Base-by-base conservation (phyloP, 257 asterid species). In the Rehmannia glutinosa region DNA sequence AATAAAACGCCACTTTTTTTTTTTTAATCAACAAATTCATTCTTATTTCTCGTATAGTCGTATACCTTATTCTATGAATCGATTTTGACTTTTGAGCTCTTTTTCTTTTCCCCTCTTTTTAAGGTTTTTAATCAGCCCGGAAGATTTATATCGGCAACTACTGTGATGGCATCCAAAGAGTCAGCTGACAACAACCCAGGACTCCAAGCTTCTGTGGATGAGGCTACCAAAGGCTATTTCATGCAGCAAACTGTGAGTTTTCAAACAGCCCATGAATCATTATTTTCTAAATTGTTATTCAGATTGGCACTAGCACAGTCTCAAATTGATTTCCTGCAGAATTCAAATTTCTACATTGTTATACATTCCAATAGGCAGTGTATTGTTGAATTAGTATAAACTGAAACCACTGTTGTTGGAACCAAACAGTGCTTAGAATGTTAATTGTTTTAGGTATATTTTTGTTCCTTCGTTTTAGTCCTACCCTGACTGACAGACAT, bases 181-280 rank as follows among this genome's bases (percentile, higher is more conserved):
- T 86, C 90, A 1, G 81, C 93, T 4, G 80, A 84, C 6, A 87
- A 86, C 49, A 91, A 94, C 64, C 96, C 97, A 8, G 99, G 99
- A 0, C 95, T 91, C 55, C 78, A 75, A 17, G 65, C 87, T 53
- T 74, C 83, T 6, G 75, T 62, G 9, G 93, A 88, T 80, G 90
- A 84, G 63, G 97, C 91, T 46, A 94, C 97, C 73, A 91, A 84
- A 70, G 84, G 86, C 73, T 91, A 94, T 78, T 80, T 91, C 80
- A 54, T 94, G 77, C 97, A 88, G 72, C 97, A 91, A 79, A 81
- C 97, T 71, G 97, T n/a, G n/a, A 82, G 90, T 35, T 70, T 62
- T 19, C 50, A 20, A 1, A 6, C 41, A 2, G 19, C 38, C 55
- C 55, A 27, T 5, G 11, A 23, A 4, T 68, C 3, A 12, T n/a